These are phyloP conservation scores for Hibiscus syriacus DNA, from an alignment of 345 rosid genomes.

Conservation along the genomic window DNA sequence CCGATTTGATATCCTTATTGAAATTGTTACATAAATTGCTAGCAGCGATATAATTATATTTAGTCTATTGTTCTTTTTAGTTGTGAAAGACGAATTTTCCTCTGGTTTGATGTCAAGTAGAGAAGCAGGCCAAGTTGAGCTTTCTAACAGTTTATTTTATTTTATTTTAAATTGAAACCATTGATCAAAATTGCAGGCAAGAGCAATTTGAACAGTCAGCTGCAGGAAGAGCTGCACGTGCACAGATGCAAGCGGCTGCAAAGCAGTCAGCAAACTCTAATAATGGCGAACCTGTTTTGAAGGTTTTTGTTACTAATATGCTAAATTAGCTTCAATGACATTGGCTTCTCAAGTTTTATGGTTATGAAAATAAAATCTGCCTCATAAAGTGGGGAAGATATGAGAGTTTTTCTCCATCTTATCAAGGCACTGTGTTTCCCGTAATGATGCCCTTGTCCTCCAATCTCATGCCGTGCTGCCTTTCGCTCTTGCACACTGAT, in stretches of 20 bases:
- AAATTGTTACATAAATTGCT: not conserved
- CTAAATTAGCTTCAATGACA: too few relatives aligned
- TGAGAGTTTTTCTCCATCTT: not conserved
- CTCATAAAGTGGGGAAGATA: not conserved
- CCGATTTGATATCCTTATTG: not conserved
- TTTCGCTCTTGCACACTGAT: not conserved
- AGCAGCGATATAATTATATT: not conserved
- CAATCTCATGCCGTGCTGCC: not conserved
- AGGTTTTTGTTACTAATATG: not conserved
- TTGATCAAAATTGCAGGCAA: conserved; percentile 45
- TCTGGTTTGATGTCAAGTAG: too few relatives aligned
- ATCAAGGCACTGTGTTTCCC: not conserved
- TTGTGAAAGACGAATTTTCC: not conserved
- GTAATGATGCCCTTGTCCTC: not conserved
- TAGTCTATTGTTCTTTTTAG: too few relatives aligned
- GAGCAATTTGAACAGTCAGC: conserved; percentile 84
- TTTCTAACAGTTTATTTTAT: not conserved
- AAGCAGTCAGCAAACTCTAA: conserved; percentile 64
- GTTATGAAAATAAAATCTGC: not conserved
- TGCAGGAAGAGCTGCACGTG: conserved; percentile 85
- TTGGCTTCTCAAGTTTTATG: not conserved
- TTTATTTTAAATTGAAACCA: not conserved
- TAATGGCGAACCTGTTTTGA: conserved; percentile 56
- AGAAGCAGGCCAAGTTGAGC: too few relatives aligned
- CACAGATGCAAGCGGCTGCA: conserved; percentile 63